These are phyloP conservation scores for Russula abietina DNA, from an alignment of 768 basidiomycete genomes.

Conservation along the genomic window DNA sequence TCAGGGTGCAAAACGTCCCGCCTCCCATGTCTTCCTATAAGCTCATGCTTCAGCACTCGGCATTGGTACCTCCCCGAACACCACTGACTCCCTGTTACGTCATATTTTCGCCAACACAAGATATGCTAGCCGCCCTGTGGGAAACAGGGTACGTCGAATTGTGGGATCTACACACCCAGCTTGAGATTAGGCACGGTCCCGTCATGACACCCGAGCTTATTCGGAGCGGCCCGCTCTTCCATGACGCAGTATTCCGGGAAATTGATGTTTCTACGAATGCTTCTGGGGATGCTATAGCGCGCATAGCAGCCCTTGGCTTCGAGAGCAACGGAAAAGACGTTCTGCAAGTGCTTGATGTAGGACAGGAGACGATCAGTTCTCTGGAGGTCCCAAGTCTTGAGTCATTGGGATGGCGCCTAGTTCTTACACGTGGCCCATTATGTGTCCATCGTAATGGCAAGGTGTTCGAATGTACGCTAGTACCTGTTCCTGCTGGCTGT, in stretches of 20 bases:
- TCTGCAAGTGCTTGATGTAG: conserved; percentile 11
- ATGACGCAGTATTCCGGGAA: conserved; percentile 21
- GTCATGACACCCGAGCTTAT: conserved; percentile 53
- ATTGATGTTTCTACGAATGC: conserved; percentile 9
- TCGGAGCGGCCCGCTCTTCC: conserved; percentile 23
- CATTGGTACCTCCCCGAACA: conserved; percentile 39
- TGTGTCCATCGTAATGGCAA: conserved; percentile 17
- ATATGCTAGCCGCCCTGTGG: conserved; percentile 64
- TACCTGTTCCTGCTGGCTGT: background rate
- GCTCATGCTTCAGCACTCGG: conserved; percentile 31
- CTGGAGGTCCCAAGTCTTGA: conserved; percentile 4
- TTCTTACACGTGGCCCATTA: conserved; percentile 16
- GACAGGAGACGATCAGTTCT: background rate
- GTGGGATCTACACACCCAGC: conserved; percentile 62
- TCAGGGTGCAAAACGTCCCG: conserved; percentile 91
- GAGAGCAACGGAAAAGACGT: conserved; percentile 10
- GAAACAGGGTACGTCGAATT: conserved; percentile 61
- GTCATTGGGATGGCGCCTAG: conserved; percentile 31
- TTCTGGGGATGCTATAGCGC: conserved; percentile 1
- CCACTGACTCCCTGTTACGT: conserved; percentile 60
- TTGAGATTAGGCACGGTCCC: conserved; percentile 51
- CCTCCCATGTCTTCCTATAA: conserved; percentile 88
- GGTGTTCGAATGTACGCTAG: conserved; percentile 18
- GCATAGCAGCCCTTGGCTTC: conserved; percentile 16
- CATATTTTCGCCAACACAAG: conserved; percentile 50